Percentiles rank a stretch among this genome's conserved stretches.
These are phyloP conservation scores for Trichaptum fuscoviolaceum DNA, from an alignment of 768 basidiomycete species.

Conservation along the genomic window DNA sequence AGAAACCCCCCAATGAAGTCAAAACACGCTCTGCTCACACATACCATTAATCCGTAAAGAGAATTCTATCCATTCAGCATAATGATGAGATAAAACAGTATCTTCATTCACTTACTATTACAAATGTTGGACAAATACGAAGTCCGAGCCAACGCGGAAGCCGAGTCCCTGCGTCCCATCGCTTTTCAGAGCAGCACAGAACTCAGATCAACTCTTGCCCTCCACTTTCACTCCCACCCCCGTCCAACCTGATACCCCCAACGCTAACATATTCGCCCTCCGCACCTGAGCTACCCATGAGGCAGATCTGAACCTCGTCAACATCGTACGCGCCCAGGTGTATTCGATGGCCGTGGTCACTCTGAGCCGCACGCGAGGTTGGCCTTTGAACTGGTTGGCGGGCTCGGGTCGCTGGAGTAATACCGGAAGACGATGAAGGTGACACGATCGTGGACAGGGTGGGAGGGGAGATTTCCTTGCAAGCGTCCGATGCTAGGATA, in stretches of 20 bases:
- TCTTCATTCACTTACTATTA: too few relatives aligned
- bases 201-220: too few relatives aligned
- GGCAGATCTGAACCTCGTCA: slow-evolving; percentile 57
- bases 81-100: too few relatives aligned
- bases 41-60: too few relatives aligned
- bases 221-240: not conserved
- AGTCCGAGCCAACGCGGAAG: too few relatives aligned
- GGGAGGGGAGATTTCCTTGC: slow-evolving; percentile 8
- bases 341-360: slow-evolving; percentile 17
- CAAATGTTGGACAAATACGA: too few relatives aligned
- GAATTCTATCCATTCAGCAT: too few relatives aligned
- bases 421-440: slow-evolving; percentile 6
- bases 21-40: too few relatives aligned
- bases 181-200: too few relatives aligned
- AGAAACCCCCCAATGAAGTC: too few relatives aligned
- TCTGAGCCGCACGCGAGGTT: slow-evolving; percentile 18
- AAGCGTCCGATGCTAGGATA: slow-evolving; percentile 26
- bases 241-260: slow-evolving; percentile 11
- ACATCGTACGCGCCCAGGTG: slow-evolving; percentile 51
- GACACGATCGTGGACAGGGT: too few relatives aligned
- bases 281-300: slow-evolving; percentile 63
- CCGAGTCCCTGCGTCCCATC: too few relatives aligned
- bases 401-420: slow-evolving; percentile 2
- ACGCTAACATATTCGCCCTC: slow-evolving; percentile 55
- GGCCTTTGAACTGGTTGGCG: not conserved